Base-by-base conservation (phyloP, 106 monocot species). In the Cymbidium sinense region DNA sequence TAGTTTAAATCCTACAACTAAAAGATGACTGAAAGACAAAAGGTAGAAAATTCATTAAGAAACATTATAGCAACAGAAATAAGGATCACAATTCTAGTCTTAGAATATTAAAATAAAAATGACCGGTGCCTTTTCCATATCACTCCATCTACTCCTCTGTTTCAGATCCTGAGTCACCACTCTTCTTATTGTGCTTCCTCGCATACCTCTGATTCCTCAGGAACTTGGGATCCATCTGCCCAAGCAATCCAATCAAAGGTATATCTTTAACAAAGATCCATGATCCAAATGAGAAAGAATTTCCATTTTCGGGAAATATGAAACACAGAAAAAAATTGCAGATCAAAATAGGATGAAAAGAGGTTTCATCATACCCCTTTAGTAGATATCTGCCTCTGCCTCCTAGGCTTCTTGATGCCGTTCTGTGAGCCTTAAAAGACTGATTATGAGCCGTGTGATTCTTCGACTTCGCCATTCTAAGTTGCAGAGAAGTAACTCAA, bases 391-490 rank as follows among this genome's bases (percentile, higher is more conserved):
- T 85, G 77, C 74, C 85, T 82, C 33, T 88, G 83, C 76, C 73
- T 76, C 70, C 77, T 79, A 43, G 88, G 85, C 80, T 88, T 88
- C 85, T 88, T 88, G 85, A 88, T 88, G 0, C 85, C 88, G 70
- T 88, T 88, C 88, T 88, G 83, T 88, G 88, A 30, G 88, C 88
- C 80, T 88, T 88, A 83, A 81, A 72, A 2, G 82, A 83, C 78
- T 88, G 85, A 78, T 88, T 85, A 80, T 88, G 88, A 29, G 88
- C 88, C 25, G 88, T 88, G 85, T 88, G 88, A 61, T 88, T 88
- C 88, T 88, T 88, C 85, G 88, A 88, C 83, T 88, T 88, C 71
- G 88, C 88, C 88, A 85, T 88, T 80, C 27, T 43, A 44, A 74
- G 10, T 0, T 20, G 1, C 10, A 27, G 28, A 15, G 44, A 21